These are phyloP conservation scores for Dalbergia cochinchinensis DNA, from an alignment of 306 rosid genomes.

Conservation along the genomic window DNA sequence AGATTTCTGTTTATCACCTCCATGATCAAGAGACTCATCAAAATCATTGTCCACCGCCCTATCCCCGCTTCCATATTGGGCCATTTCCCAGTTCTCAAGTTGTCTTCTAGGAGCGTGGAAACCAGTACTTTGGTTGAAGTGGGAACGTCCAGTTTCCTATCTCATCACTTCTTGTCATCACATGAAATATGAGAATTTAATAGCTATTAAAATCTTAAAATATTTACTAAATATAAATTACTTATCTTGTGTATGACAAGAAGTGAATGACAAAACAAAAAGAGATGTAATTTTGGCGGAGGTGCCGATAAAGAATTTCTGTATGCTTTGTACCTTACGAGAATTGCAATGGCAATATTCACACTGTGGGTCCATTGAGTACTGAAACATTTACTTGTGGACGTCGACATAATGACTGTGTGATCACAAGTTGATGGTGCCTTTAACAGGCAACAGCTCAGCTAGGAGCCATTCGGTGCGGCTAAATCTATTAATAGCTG, in stretches of 20 bases:
- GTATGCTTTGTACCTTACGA: too few species aligned
- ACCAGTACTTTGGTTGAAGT: not conserved
- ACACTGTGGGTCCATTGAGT: not conserved
- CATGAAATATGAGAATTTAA: too few species aligned
- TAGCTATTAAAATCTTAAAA: too few species aligned
- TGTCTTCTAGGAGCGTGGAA: not conserved
- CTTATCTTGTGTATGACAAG: too few species aligned
- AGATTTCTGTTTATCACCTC: slow-evolving; percentile 5
- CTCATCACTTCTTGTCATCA: too few species aligned
- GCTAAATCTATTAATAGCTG: too few species aligned
- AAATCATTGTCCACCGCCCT: slow-evolving; percentile 26
- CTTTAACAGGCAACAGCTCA: not conserved
- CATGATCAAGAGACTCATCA: slow-evolving; percentile 34
- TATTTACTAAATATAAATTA: too few species aligned
- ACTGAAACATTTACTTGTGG: not conserved
- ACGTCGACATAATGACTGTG: slow-evolving; percentile 4
- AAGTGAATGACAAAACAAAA: too few species aligned
- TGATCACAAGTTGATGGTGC: not conserved
- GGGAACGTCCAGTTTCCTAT: not conserved
- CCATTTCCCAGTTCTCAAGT: slow-evolving; percentile 32
- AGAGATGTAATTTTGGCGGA: too few species aligned
- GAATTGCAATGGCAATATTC: too few species aligned
- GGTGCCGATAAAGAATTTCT: too few species aligned
- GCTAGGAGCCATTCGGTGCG: not conserved
- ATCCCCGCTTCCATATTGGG: slow-evolving; percentile 39